Evolutionary conservation across 495 filamentous ascomycete genomes (phyloP), one percentile per base, ranked within the genome.

Genomic region (Penicillium pulvis): DNA sequence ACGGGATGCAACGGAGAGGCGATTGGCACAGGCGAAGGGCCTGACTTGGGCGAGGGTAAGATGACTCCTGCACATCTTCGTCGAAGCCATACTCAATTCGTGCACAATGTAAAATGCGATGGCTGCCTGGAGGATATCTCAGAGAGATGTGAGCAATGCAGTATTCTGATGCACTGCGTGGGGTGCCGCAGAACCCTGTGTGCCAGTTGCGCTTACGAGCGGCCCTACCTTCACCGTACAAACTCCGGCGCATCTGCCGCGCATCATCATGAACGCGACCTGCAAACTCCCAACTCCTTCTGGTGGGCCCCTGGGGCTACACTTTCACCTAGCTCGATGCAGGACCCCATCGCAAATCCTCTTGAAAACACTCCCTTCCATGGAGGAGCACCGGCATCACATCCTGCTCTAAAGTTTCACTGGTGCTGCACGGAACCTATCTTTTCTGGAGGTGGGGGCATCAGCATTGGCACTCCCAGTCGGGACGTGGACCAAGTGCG

Each of bases 381-480:
- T 30, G 61, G 58, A 12, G 23, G 33, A 17, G 67, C 65, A 43
- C 58, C 70, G 11, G 51, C 62, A 26, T 57, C 69, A 20, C 71
- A 74, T 51, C 82, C 82, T 17, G 72, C 71, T 42, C 67, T 84
- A 51, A 81, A 76, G 26, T 83, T 83, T 61, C 76, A 82, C 55
- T 86, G 83, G 83, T 86, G 84, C 69, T 87, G 84, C 56, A 78
- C 82, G n/a, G 81, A 85, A 53, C 84, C 84, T 3, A 79, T 83
- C 42, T 85, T 85, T 63, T 85, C 84, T 17, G 83, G 82, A 5
- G 83, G 84, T n/a, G 84, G 83, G 51, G 81, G 83, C 6, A 85
- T 85, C 59, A 83, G 80, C 50, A 83, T 85, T 39, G 71, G 81
- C 12, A 79, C 81, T 19, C 75, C 75, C 0, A 81, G 74, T 56